Percentiles rank a stretch among this genome's conserved stretches.
Conservation (phyloP, 106 monocot genomes). For the Platanthera guangdongensis region DNA sequence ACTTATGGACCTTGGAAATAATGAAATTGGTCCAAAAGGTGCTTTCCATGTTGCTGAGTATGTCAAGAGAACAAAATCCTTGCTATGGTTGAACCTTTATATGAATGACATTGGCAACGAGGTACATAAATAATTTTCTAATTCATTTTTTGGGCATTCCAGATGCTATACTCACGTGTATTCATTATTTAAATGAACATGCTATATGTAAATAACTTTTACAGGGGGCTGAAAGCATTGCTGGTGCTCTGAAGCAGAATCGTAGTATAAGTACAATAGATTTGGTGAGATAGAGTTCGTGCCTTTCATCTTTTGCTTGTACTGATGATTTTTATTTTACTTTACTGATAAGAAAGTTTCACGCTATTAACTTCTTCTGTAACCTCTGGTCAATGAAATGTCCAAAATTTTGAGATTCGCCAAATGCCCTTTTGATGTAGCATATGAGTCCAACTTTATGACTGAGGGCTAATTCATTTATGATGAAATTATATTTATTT, state of each 20-base stretch:
- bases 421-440: too few relatives aligned
- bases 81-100: constrained; percentile 92
- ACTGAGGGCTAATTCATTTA: too few relatives aligned
- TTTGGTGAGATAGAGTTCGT: constrained; percentile 50
- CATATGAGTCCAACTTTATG: too few relatives aligned
- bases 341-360: background rate
- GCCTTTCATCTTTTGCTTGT: background rate
- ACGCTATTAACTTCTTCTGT: background rate
- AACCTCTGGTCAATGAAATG: background rate
- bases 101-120: constrained; percentile 98
- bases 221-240: constrained; percentile 91
- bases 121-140: constrained; percentile 33
- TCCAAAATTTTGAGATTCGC: background rate
- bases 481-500: too few relatives aligned
- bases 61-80: constrained; percentile 69
- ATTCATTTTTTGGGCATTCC: background rate
- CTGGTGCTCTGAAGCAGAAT: constrained; percentile 86
- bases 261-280: constrained; percentile 75
- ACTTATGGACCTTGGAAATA: constrained; percentile 90
- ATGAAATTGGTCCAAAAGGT: constrained; percentile 87
- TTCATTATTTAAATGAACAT: background rate
- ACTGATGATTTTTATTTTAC: background rate
- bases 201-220: background rate
- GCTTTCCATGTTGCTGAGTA: constrained; percentile 88
- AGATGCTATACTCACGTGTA: background rate